Evolutionary conservation across 176 grass and related monocot genomes (phyloP), one percentile per base, ranked within the genome.

Genomic region (Carex pumila): DNA sequence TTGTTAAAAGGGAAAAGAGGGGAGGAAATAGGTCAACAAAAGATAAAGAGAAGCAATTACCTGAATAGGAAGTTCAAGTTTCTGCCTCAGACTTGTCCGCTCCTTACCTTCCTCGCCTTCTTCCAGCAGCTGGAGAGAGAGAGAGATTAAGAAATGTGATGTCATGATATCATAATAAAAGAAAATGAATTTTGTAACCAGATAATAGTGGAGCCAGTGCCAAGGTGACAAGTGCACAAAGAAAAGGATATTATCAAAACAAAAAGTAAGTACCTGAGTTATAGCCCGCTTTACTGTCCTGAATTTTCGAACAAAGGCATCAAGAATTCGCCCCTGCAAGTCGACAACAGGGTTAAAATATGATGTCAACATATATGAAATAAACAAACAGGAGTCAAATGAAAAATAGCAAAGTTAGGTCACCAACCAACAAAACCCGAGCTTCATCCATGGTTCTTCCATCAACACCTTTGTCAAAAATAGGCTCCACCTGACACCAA

Each of bases 51-150:
- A 80, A 79, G 50, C 25, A 29, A 61, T 66, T 68, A 99, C 96
- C 96, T 99, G 96, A 71, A 99, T 90, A 10, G 93, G 96, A 75
- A 95, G 91, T 90, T 99, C 96, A 85, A 99, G 96, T 84, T 99
- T 99, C 88, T 91, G 87, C 88, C 96, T 94, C 85, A 99, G 92
- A 79, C 90, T 94, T 41, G 90, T 92, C 32, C 89, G 89, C 22
- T 92, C 93, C 84, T 93, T 99, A 31, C 96, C 93, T 75, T 95
- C 96, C 77, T 95, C 96, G 6, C 93, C 96, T 94, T 98, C 95
- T 89, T 99, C 96, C 78, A 99, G 88, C 70, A 99, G 89, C 96
- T 99, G 80, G 41, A 87, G 72, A 83, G 41, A 87, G 72, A 91
- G 25, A 84, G 80, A 72, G 60, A 83, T 31, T 50, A 54, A 81